Conservation (phyloP, 805 yeast genomes). For the Ogataea haglerorum region DNA sequence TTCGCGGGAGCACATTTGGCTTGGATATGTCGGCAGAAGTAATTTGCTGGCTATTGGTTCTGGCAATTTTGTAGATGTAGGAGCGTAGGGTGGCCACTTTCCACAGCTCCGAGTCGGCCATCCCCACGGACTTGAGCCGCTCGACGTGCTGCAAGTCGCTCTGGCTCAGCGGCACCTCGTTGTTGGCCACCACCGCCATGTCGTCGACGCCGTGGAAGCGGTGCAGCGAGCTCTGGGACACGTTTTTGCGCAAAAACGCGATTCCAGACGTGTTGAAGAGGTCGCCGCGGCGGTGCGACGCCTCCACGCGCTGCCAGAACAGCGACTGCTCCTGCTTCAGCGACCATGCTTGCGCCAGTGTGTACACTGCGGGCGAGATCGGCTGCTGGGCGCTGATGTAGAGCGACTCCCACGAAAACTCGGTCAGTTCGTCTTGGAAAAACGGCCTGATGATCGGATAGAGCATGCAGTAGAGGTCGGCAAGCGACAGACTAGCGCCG, state of each 20-base stretch:
- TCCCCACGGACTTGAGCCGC: slow-evolving; percentile 67
- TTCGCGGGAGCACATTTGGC: slow-evolving; percentile 44
- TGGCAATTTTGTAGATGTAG: slow-evolving; percentile 59
- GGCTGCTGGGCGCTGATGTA: slow-evolving; percentile 69
- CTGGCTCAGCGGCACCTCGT: slow-evolving; percentile 52
- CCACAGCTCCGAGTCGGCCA: slow-evolving; percentile 75
- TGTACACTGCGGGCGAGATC: slow-evolving; percentile 60
- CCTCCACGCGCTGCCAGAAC: slow-evolving; percentile 69
- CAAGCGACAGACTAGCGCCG: slow-evolving; percentile 58
- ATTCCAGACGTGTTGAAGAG: slow-evolving; percentile 45
- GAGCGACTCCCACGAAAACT: slow-evolving; percentile 61
- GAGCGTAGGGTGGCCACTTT: slow-evolving; percentile 69
- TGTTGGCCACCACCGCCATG: slow-evolving; percentile 37
- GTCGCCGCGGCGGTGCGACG: slow-evolving; percentile 31
- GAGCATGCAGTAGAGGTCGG: slow-evolving; percentile 79
- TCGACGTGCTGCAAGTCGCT: slow-evolving; percentile 75
- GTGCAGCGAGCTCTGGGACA: slow-evolving; percentile 15
- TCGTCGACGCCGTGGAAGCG: slow-evolving; percentile 25
- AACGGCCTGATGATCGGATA: slow-evolving; percentile 78
- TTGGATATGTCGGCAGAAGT: slow-evolving; percentile 18
- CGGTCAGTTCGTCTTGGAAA: slow-evolving; percentile 71
- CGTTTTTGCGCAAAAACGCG: slow-evolving; percentile 30
- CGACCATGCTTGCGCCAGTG: slow-evolving; percentile 69
- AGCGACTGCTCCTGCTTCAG: slow-evolving; percentile 57
- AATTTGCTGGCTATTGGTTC: slow-evolving; percentile 33